Base-by-base conservation (phyloP, 108 stramenopile genomes). In the Poteriospumella lacustris region DNA sequence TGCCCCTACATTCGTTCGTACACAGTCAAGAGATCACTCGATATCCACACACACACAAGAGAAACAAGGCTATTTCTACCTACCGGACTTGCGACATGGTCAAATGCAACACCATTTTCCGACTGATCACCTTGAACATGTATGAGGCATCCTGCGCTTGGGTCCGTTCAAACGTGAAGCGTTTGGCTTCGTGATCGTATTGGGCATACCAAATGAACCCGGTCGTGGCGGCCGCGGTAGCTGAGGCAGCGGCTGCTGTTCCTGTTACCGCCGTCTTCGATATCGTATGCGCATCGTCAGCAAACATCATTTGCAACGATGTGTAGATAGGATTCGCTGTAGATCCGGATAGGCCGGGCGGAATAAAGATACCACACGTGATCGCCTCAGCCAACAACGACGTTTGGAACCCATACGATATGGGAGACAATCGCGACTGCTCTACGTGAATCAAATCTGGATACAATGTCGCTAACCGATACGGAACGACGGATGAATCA, bases 11-110 rank as follows among this genome's bases (percentile, higher is more conserved):
- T 52, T 15, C 47, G 19, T 52, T 9, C 15, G 15, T 15, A 52
- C 9, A 52, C 15, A 52, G 47, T 15, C 15, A 52, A 52, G 47
- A 56, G 52, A 56, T 56, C 24, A 56, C 24, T 56, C 15, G 15
- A 56, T 19, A 56, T 19, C 15, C 15, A 56, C 15, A 19, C 15
- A 56, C 24, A 56, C 15, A 56, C 15, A 56, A 56, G 15, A 56
- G 24, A 56, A 56, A 56, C 24, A 56, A 56, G 15, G 24, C 15
- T 56, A 56, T 19, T 56, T 15, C 15, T 56, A 56, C 15, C 28
- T 3, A 64, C 60, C 60, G 28, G 29, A 64, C 60, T 64, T 64
- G 60, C 3, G 60, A 64, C 60, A 64, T 64, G 33, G 60, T 64
- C 3, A 64, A 24, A 64, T 64, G 60, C 15, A 64, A 24, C 60